phyloP scores from a whole-genome alignment of 768 basidiomycete genomes.

The Tricholoma flavovirens region DNA sequence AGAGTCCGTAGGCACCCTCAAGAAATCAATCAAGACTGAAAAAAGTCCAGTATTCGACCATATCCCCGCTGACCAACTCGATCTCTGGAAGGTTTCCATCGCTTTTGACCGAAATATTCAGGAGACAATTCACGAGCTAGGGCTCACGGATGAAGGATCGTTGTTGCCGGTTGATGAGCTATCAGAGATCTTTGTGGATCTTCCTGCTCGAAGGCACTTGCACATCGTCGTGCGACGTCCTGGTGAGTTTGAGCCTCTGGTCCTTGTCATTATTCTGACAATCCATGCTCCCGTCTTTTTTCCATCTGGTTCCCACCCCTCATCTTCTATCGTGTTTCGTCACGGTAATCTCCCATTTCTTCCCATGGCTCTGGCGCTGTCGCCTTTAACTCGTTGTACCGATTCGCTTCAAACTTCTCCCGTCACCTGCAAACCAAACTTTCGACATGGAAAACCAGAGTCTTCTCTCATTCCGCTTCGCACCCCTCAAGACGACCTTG shows the following conservation, averaged over 20 bases:
- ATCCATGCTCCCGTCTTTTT: not conserved
- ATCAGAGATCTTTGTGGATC: not conserved
- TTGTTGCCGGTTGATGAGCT: not conserved
- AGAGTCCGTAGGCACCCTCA: not conserved
- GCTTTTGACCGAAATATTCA: not conserved
- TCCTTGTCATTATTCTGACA: not conserved
- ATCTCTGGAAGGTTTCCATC: not conserved
- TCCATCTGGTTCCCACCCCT: not conserved
- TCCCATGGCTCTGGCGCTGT: not conserved
- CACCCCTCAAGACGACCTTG: not conserved
- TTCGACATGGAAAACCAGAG: not conserved
- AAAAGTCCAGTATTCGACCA: not conserved
- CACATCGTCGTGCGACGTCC: not conserved
- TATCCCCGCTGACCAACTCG: not conserved
- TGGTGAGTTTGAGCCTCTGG: not conserved
- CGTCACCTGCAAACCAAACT: not conserved
- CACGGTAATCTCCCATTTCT: not conserved
- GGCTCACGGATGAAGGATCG: not conserved
- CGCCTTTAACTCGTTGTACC: not conserved
- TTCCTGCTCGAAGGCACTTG: not conserved
- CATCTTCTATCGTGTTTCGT: not conserved
- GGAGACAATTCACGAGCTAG: not conserved
- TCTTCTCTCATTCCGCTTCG: not conserved
- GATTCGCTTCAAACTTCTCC: not conserved
- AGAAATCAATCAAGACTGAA: not conserved